Percentiles rank a stretch among this genome's conserved stretches.
phyloP scores from a whole-genome alignment of 768 basidiomycete species.

The Lactarius evosmus region DNA sequence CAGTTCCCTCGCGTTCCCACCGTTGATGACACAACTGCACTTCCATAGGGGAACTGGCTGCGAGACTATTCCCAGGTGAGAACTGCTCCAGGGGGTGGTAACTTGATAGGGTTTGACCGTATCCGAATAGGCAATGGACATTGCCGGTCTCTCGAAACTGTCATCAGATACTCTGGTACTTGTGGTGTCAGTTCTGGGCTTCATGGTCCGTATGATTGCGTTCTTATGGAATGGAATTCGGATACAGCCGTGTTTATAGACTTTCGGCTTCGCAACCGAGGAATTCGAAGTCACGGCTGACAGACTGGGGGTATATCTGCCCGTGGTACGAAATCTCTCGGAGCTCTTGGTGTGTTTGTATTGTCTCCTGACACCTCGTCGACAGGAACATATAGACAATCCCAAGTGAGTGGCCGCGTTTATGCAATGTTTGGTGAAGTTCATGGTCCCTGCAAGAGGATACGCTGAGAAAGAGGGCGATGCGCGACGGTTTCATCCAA shows the following conservation, averaged over 20 bases:
- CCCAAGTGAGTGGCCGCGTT: constrained; percentile 47
- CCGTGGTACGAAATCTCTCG: constrained; percentile 43
- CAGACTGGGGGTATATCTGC: constrained; percentile 73
- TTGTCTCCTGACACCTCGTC: constrained; percentile 8
- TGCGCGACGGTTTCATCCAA: constrained; percentile 64
- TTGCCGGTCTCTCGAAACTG: constrained; percentile 63
- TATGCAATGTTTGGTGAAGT: background rate
- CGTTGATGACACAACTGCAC: constrained; percentile 4
- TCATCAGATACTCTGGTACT: constrained; percentile 61
- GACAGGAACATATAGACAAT: constrained; percentile 73
- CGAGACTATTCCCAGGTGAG: constrained; percentile 63
- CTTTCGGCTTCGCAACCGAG: constrained; percentile 59
- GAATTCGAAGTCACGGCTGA: constrained; percentile 73
- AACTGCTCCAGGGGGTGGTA: background rate
- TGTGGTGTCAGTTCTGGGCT: constrained; percentile 55
- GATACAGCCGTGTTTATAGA: constrained; percentile 36
- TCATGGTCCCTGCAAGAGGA: constrained; percentile 41
- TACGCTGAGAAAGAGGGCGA: constrained; percentile 70
- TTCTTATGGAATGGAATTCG: background rate
- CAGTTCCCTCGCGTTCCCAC: background rate
- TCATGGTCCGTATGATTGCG: constrained; percentile 41
- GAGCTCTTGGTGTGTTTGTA: background rate
- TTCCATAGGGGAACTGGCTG: constrained; percentile 59
- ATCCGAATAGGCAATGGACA: constrained; percentile 57
- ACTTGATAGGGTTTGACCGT: constrained; percentile 7